Conservation (phyloP, 495 filamentous ascomycete genomes). For the Bacidia gigantensis region DNA sequence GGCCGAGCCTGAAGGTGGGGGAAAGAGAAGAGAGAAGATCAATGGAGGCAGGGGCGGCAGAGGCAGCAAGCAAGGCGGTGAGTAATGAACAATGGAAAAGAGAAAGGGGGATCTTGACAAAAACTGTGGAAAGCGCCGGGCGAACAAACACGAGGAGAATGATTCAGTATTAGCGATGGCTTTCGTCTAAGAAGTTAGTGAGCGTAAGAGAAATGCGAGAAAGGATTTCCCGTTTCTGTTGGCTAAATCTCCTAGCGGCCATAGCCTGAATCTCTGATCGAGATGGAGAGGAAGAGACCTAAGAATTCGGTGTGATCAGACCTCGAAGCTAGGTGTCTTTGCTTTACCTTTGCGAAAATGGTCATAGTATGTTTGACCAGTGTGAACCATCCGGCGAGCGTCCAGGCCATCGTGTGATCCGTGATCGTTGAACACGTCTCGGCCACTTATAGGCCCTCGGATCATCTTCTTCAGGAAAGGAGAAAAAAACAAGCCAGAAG, state of each 20-base stretch:
- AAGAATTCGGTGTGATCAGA: not conserved
- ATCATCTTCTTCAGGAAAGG: not conserved
- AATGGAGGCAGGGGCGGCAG: too few relatives aligned
- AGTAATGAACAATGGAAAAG: not conserved
- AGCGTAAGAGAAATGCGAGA: not conserved
- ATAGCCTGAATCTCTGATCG: not conserved
- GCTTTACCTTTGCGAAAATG: not conserved
- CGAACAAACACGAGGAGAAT: too few relatives aligned
- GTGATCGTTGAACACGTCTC: not conserved
- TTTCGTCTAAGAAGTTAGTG: not conserved
- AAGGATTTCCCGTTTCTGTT: not conserved
- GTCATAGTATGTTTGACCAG: too few relatives aligned
- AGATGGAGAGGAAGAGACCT: too few relatives aligned
- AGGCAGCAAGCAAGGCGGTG: not conserved
- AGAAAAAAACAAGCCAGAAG: not conserved
- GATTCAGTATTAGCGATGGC: not conserved
- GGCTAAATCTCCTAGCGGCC: not conserved
- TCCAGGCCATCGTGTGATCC: not conserved
- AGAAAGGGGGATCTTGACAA: not conserved
- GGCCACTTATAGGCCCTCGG: not conserved
- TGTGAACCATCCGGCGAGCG: not conserved
- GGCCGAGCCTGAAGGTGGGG: not conserved
- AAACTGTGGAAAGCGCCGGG: not conserved
- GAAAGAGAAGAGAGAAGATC: not conserved
- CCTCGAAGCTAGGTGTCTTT: slow-evolving; percentile 2